Base-by-base conservation (phyloP, 805 yeast species). In the Kodamaea hsintzibuensis region DNA sequence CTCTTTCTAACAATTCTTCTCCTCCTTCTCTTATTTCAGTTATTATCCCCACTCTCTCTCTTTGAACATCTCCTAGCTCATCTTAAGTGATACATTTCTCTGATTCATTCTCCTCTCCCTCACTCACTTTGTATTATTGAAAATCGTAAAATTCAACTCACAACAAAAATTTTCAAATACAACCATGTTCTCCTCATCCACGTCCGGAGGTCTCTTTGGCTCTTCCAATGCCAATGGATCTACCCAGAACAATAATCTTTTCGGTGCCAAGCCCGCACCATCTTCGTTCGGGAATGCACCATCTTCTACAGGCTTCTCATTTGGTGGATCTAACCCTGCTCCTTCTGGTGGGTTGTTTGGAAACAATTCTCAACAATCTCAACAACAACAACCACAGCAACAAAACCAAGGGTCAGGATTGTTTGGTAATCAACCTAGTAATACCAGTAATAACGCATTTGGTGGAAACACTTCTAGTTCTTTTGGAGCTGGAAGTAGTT, bases 341-440 rank as follows among this genome's bases (percentile, higher is more conserved):
- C 14, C 45, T 39, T 16, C 52, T n/a, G 55, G 60, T n/a, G 60
- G 56, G 7, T 49, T 56, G 27, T 51, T 56, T 39, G 58, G 58
- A 13, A 18, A 47, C 13, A 22, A 18, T 16, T 30, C 50, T 10
- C 35, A 30, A 30, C 35, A 30, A 30, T 8, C 35, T 30, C 35
- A 30, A 19, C 47, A 16, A 8, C 37, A 16, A 27, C 40, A 45
- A 12, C 42, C 42, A 30, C 42, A 14, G 12, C 51, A 39, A 16
- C 51, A 27, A 37, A 13, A 17, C 9, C 30, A 14, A 33, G 63
- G 59, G 45, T 71, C 62, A 56, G 69, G 67, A 30, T 38, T 38
- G 42, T 38, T 38, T 38, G 67, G 65, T 45, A 46, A 37, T 5
- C 17, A 22, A 35, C 14, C 39, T 35, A 30, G 39, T 7, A 27